These are phyloP conservation scores for Cymbopogon flexuosus DNA, from an alignment of 202 grass and related monocot genomes.

Conservation along the genomic window DNA sequence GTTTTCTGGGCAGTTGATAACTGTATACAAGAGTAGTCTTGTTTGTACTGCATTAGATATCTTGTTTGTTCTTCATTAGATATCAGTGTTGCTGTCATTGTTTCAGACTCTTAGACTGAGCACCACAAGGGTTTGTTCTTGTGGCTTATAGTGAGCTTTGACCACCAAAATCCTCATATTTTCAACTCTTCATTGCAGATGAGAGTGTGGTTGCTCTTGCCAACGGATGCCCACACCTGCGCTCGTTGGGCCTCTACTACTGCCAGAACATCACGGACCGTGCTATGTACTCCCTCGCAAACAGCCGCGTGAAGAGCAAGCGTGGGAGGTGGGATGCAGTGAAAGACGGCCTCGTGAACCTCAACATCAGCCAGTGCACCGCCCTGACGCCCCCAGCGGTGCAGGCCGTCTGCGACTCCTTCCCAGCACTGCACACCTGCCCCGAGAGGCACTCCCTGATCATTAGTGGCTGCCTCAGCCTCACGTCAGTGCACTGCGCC, in stretches of 20 bases:
- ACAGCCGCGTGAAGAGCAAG: conserved; percentile 58
- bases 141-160: not conserved
- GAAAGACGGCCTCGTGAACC: conserved; percentile 56
- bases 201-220: conserved; percentile 88
- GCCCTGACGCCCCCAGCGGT: conserved; percentile 77
- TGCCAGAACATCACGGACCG: conserved; percentile 93
- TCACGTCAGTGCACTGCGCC: conserved; percentile 79
- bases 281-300: conserved; percentile 95
- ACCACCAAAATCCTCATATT: not conserved
- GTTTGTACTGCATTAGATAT: not conserved
- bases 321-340: conserved; percentile 26
- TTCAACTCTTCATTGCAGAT: conserved; percentile 39
- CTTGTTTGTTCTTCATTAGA: not conserved
- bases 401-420: conserved; percentile 82
- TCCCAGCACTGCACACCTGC: conserved; percentile 82
- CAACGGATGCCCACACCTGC: conserved; percentile 54
- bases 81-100: not conserved
- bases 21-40: not conserved
- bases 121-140: not conserved
- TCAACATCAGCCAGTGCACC: conserved; percentile 96
- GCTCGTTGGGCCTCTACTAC: conserved; percentile 78
- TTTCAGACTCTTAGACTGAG: not conserved
- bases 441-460: conserved; percentile 81
- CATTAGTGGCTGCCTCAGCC: conserved; percentile 91
- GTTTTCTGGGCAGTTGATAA: not conserved